Conservation (phyloP, 345 rosid species). For the Moricandia moricandioides region DNA sequence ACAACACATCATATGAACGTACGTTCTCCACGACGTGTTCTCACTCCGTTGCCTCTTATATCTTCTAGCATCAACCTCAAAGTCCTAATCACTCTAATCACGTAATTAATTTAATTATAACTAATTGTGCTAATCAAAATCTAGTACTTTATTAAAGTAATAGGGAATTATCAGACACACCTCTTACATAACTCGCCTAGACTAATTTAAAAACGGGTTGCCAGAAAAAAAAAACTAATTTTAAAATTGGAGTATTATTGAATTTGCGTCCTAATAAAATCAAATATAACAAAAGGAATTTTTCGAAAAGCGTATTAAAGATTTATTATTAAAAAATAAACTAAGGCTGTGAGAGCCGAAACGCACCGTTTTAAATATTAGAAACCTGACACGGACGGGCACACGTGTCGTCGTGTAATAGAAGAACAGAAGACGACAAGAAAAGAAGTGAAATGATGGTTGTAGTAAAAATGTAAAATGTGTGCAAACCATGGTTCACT, state of each 20-base stretch:
- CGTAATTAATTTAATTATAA: not conserved
- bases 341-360: not conserved
- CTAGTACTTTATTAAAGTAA: not conserved
- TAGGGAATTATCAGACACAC: conserved; percentile 27
- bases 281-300: conserved; percentile 27
- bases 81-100: conserved; percentile 11
- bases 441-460: conserved; percentile 17
- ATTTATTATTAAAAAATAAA: not conserved
- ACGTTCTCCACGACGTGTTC: conserved; percentile 17
- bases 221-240: too few species aligned
- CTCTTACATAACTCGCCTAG: conserved; percentile 14
- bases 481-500: not conserved
- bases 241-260: not conserved
- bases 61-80: conserved; percentile 20
- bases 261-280: not conserved
- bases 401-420: not conserved
- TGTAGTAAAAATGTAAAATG: not conserved
- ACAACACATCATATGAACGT: conserved; percentile 29
- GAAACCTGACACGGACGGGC: conserved; percentile 1
- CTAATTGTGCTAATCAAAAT: not conserved
- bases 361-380: conserved; percentile 15
- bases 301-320: conserved; percentile 12
- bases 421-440: conserved; percentile 25
- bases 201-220: not conserved
- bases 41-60: not conserved